These are phyloP conservation scores for Polyporus tsugae DNA, from an alignment of 1,284 basidiomycete species.

Conservation along the genomic window DNA sequence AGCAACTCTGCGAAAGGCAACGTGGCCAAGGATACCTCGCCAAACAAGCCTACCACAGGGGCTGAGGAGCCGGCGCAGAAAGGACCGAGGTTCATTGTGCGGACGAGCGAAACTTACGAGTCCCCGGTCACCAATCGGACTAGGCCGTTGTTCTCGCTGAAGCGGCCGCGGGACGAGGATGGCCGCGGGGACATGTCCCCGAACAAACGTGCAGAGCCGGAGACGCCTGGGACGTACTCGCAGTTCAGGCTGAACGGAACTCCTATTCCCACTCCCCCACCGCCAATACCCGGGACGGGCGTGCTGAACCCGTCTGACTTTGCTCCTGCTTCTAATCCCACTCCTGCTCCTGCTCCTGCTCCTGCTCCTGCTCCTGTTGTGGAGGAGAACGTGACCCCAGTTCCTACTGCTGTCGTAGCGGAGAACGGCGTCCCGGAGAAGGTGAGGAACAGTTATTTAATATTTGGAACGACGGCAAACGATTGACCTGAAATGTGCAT, in stretches of 20 bases:
- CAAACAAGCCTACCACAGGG: neutral
- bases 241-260: slow-evolving; percentile 16
- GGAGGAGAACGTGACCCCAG: neutral
- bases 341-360: neutral
- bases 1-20: neutral
- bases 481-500: neutral
- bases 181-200: neutral
- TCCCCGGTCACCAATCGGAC: slow-evolving; percentile 1
- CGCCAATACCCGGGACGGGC: slow-evolving; percentile 1
- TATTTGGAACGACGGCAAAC: neutral
- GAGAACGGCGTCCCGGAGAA: neutral
- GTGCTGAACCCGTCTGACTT: neutral
- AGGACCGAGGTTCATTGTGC: slow-evolving; percentile 32
- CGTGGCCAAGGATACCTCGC: neutral
- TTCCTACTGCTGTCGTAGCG: neutral
- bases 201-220: slow-evolving; percentile 19
- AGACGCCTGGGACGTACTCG: slow-evolving; percentile 22
- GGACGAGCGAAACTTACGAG: slow-evolving; percentile 33
- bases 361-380: neutral
- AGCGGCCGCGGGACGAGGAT: slow-evolving; percentile 28
- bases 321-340: neutral
- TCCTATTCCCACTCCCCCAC: neutral
- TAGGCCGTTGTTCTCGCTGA: slow-evolving; percentile 15
- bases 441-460: neutral
- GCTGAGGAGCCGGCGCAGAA: slow-evolving; percentile 6